These are phyloP conservation scores for Hyaloscypha variabilis DNA, from an alignment of 495 filamentous ascomycete genomes.

Conservation along the genomic window DNA sequence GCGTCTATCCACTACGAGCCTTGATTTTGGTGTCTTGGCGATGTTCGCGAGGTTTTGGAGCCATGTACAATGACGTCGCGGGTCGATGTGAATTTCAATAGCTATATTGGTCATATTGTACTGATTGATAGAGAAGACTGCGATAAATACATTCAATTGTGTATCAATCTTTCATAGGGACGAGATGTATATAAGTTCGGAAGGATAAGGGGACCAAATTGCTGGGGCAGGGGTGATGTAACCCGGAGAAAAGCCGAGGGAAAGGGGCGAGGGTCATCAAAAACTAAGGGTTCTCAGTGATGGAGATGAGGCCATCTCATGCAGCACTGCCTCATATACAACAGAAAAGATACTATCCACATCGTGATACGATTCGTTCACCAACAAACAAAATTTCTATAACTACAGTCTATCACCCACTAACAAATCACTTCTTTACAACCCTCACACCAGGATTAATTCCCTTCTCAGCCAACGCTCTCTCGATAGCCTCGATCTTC, in stretches of 20 bases:
- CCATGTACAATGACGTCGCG: constrained; percentile 9
- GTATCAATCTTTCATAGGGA: neutral
- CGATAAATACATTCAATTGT: neutral
- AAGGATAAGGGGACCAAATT: too few species aligned
- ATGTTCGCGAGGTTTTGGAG: neutral
- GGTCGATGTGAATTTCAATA: neutral
- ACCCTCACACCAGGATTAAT: neutral
- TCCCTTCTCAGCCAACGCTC: constrained; percentile 34
- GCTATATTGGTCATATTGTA: neutral
- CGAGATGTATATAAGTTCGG: too few species aligned
- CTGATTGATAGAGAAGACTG: neutral
- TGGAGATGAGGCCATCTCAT: too few species aligned
- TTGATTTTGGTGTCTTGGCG: constrained; percentile 10
- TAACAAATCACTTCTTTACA: neutral
- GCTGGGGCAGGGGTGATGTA: neutral
- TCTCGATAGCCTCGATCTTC: constrained; percentile 53
- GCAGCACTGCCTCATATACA: too few species aligned
- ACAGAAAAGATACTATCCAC: too few species aligned
- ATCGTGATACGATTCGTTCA: too few species aligned
- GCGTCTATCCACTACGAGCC: neutral
- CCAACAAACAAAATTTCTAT: neutral
- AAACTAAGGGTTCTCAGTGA: too few species aligned
- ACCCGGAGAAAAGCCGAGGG: neutral
- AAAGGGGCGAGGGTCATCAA: too few species aligned
- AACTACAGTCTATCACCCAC: constrained; percentile 16